Conservation (phyloP, 2,329 filamentous ascomycete genomes). For the Teratosphaeriaceae sp. region DNA sequence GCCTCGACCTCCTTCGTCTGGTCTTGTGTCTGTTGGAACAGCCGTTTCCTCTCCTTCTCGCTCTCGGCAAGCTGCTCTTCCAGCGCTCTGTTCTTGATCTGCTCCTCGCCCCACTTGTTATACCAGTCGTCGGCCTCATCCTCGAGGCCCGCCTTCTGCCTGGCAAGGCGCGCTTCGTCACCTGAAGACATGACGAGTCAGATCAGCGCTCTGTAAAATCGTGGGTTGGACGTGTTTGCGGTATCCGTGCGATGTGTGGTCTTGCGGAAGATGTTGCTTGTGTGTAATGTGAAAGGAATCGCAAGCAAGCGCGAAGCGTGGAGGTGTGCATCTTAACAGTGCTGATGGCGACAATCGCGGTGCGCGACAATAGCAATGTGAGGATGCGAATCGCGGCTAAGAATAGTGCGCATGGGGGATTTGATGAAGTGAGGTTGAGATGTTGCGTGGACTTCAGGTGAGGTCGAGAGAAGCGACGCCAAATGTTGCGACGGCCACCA, state of each 20-base stretch:
- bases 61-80: neutral
- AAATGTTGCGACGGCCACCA: neutral
- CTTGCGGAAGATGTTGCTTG: neutral
- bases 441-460: neutral
- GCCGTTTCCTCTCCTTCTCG: neutral
- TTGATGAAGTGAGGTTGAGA: neutral
- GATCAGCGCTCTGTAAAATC: too few relatives aligned
- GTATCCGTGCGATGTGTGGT: neutral
- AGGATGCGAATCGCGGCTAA: neutral
- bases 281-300: neutral
- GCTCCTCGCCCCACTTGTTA: neutral
- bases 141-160: neutral
- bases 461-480: neutral
- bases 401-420: neutral
- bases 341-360: neutral
- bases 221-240: neutral
- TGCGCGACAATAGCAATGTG: neutral
- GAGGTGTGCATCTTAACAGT: neutral
- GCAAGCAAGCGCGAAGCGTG: neutral
- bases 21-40: neutral
- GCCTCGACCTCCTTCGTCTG: neutral
- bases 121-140: neutral
- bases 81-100: neutral
- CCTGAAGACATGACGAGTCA: conserved; percentile 1
- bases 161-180: neutral